phyloP scores from a whole-genome alignment of 129 eudicot species.

The Centrapalus pauciflorus region DNA sequence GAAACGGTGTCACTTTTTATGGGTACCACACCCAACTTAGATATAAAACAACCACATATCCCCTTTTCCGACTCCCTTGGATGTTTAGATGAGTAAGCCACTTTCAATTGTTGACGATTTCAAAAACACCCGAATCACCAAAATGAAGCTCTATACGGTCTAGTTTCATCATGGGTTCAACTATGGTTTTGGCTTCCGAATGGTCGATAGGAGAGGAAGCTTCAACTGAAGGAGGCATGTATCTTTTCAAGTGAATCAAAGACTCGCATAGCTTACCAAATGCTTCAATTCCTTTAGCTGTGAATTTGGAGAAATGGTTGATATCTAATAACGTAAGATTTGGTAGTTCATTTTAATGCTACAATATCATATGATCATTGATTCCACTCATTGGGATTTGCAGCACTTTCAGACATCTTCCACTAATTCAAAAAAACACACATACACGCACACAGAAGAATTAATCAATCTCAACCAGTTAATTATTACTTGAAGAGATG shows the following conservation, averaged over 20 bases:
- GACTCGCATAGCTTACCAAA: conserved; percentile 39
- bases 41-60: too few relatives aligned
- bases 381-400: conserved; percentile 31
- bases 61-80: conserved; percentile 28
- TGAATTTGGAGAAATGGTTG: conserved; percentile 28
- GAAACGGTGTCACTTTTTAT: too few relatives aligned
- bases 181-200: conserved; percentile 32
- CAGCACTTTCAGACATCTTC: conserved; percentile 30
- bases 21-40: too few relatives aligned
- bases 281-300: conserved; percentile 32
- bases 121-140: conserved; percentile 32
- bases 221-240: conserved; percentile 32
- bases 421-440: conserved; percentile 31
- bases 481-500: neutral
- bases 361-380: conserved; percentile 34
- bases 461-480: neutral
- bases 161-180: conserved; percentile 25
- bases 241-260: conserved; percentile 30
- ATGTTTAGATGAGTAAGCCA: conserved; percentile 25
- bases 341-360: conserved; percentile 31
- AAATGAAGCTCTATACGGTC: conserved; percentile 19
- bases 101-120: conserved; percentile 29
- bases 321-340: conserved; percentile 31
- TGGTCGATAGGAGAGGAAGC: conserved; percentile 4
- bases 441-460: neutral